Base-by-base conservation (phyloP, 768 basidiomycete species). In the Gymnopilus dilepis region DNA sequence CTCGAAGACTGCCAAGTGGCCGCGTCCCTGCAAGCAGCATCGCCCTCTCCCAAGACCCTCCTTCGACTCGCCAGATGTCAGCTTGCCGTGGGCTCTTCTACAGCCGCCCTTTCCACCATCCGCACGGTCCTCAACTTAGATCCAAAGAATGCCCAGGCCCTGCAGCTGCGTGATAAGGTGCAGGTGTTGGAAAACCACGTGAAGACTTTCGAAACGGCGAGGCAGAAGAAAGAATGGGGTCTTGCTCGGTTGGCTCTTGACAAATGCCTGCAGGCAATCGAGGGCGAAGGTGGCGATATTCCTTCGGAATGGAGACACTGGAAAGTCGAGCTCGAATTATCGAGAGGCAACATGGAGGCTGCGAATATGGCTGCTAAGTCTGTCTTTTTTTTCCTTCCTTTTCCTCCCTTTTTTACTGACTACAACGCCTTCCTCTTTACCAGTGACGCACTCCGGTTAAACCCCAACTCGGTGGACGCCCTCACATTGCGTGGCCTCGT, bases 11-110 rank as follows among this genome's bases (percentile, higher is more conserved):
- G 92, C 69, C 92, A 92, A 72, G 80, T 80, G 34, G 94, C 93
- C 4, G 81, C 84, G 0, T 74, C 84, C 0, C 77, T 94, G 5
- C 91, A 94, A 74, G 73, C 86, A 7, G 71, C 77, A 13, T 61
- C 78, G 0, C 90, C 90, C 6, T 85, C 88, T 4, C 65, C 86
- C 1, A 95, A 95, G 72, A 94, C 93, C 9, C 83, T 95, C 50
- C 78, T 93, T 34, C 90, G 94, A 3, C 84, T 94, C 5, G 92
- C 91, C 0, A 84, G 90, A 53, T 95, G 94, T 73, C 94, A 96
- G 63, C 80, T 94, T 15, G 91, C 92, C 0, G 80, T 93, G 6
- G 94, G 92, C 2, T 82, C 84, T 1, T 80, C 89, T 0, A 82
- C 83, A 1, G 84, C 86, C 12, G 90, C 93, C 1, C 78, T 86